Base-by-base conservation (phyloP, 129 eudicot genomes). In the Kitagawia praeruptora region DNA sequence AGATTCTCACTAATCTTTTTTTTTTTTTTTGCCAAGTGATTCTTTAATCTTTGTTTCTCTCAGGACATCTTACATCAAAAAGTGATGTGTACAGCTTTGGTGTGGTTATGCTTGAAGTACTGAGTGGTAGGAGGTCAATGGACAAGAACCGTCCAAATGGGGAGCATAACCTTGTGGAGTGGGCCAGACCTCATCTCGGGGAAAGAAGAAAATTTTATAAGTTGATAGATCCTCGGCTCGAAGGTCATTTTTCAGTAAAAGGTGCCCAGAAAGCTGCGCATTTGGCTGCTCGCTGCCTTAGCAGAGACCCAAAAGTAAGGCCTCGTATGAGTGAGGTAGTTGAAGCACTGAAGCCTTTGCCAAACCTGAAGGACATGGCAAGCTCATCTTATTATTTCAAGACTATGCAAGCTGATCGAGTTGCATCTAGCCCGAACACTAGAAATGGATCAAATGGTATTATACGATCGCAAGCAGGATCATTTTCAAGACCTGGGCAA, bases 61-160 rank as follows among this genome's bases (percentile, higher is more conserved):
- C 75, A 85, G 91, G 89, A 46, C 88, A 87, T 80, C 88, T 90
- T 28, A 88, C 92, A 42, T 80, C 92, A 51, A 88, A 80, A 79
- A 88, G 92, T 82, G 92, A 88, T 25, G 92, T 88, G 46, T 88
- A 88, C 83, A 88, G 92, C 83, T 86, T 88, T 78, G 92, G 92
- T 34, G 92, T 88, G 25, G 92, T 88, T 82, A 75, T 88, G 41
- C 89, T 88, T 61, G 92, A 88, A 79, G 78, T 88, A 85, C 48
- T 88, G 83, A 86, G 88, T 0, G 89, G 92, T 47, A 75, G 92
- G 70, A 82, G 92, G 79, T 87, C 91, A 21, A 87, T 87, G 91
- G 91, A 87, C 88, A 87, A 87, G 80, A 85, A 85, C 78, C 87
- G 91, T n/a, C 91, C 91, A 76, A 87, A 83, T 40, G 88, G 91